A percentile compares a stretch with the other conserved stretches of the same genome.
phyloP scores from a whole-genome alignment of 169 alveolate species.

The Eimeria nieschulzi region DNA sequence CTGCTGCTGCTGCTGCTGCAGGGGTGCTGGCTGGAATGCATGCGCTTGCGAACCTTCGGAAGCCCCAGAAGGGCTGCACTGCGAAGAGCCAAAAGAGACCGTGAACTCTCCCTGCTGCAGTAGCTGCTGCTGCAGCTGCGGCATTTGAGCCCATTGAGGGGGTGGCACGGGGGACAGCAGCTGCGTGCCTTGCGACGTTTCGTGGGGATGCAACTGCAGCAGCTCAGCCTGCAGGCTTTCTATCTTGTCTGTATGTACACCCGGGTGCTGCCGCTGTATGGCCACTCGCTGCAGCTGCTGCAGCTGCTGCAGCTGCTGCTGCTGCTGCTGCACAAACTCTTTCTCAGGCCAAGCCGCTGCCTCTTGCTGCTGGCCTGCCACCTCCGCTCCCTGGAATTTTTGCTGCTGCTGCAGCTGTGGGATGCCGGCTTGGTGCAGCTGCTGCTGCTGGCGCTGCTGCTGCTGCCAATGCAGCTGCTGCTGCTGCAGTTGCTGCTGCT shows the following conservation, averaged over 20 bases:
- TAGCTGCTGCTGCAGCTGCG: slow-evolving; percentile 14
- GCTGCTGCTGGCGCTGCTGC: slow-evolving; percentile 20
- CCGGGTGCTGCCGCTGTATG: not conserved
- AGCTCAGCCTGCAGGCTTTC: slow-evolving; percentile 7
- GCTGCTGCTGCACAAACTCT: not conserved
- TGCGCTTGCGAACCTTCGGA: not conserved
- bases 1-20: slow-evolving; percentile 8
- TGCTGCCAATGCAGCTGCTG: slow-evolving; percentile 7
- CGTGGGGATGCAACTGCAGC: slow-evolving; percentile 16
- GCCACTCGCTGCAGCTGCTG: slow-evolving; percentile 26
- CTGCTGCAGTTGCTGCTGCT: slow-evolving; percentile 51
- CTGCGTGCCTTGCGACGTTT: not conserved
- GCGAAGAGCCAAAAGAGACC: slow-evolving; percentile 1
- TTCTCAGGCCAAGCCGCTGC: slow-evolving; percentile 23
- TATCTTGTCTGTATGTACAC: not conserved
- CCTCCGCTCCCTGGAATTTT: not conserved
- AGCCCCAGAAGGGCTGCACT: slow-evolving; percentile 21
- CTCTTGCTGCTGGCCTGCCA: slow-evolving; percentile 38
- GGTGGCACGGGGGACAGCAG: slow-evolving; percentile 60
- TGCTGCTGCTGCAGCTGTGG: slow-evolving; percentile 8
- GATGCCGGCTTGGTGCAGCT: not conserved
- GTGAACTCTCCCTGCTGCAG: not conserved
- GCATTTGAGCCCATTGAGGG: slow-evolving; percentile 60
- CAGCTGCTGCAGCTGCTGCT: slow-evolving; percentile 22
- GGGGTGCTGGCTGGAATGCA: not conserved